Conservation (phyloP, 305 asterid genomes). For the Fraxinus sp. region DNA sequence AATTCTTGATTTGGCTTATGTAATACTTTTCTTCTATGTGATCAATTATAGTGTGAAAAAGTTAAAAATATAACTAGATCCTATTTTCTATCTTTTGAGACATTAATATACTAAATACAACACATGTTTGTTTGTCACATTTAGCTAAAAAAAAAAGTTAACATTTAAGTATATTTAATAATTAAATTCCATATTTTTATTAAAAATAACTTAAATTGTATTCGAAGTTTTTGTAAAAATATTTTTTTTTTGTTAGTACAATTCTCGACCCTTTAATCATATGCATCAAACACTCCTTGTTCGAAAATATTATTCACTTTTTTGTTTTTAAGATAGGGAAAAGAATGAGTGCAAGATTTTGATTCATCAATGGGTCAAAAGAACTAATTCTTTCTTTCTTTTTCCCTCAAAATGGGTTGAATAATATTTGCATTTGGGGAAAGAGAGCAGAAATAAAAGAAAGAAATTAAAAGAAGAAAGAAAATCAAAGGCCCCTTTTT, state of each 20-base stretch:
- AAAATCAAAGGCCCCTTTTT: conserved; percentile 11
- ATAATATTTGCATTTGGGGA: not conserved
- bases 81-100: not conserved
- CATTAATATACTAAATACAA: not conserved
- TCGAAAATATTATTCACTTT: not conserved
- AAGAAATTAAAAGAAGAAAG: not conserved
- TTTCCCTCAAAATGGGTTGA: not conserved
- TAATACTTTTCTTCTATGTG: not conserved
- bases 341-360: not conserved
- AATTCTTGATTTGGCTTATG: not conserved
- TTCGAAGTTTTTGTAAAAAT: not conserved
- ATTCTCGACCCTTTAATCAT: not conserved
- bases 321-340: not conserved
- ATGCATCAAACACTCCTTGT: not conserved
- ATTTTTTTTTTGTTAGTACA: not conserved
- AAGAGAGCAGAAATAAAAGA: not conserved
- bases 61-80: not conserved
- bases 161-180: not conserved
- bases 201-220: not conserved
- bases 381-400: not conserved
- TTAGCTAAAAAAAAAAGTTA: not conserved
- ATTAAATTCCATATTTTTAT: not conserved
- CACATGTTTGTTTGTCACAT: not conserved
- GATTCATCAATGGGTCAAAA: not conserved
- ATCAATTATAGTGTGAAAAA: not conserved